phyloP scores from a whole-genome alignment of 257 asterid genomes.

The Rhazya stricta region DNA sequence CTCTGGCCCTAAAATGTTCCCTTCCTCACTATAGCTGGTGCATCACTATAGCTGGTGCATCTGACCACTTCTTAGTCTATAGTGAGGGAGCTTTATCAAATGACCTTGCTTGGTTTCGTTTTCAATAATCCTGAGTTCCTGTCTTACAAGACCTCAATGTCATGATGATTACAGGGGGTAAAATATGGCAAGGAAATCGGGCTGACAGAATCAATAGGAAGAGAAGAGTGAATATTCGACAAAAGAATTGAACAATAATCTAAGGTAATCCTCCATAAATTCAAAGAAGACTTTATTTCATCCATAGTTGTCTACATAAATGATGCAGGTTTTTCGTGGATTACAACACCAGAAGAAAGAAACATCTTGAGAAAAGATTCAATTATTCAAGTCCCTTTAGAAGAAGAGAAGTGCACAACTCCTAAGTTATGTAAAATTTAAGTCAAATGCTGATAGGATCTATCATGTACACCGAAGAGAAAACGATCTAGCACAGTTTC shows the following conservation, averaged over 20 bases:
- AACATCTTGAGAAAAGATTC: background rate
- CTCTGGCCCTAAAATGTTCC: too few relatives aligned
- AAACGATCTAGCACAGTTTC: background rate
- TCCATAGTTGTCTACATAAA: background rate
- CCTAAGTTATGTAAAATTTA: background rate
- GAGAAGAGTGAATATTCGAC: background rate
- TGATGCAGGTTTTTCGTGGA: constrained; percentile 2
- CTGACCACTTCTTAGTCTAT: too few relatives aligned
- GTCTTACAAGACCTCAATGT: background rate
- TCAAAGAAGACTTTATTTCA: background rate
- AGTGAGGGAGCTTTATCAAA: background rate
- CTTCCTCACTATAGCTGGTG: too few relatives aligned
- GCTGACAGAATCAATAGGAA: background rate
- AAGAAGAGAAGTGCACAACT: background rate
- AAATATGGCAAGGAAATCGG: background rate
- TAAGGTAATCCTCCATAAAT: background rate
- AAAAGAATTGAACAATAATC: background rate
- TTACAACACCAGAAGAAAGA: background rate
- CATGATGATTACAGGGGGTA: background rate
- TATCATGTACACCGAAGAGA: background rate
- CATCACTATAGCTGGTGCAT: too few relatives aligned
- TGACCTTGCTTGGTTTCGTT: background rate
- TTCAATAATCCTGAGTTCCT: background rate
- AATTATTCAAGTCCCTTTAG: background rate
- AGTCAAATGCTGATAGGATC: background rate